These are phyloP conservation scores for Quercus phellos DNA, from an alignment of 331 rosid species.

Conservation along the genomic window DNA sequence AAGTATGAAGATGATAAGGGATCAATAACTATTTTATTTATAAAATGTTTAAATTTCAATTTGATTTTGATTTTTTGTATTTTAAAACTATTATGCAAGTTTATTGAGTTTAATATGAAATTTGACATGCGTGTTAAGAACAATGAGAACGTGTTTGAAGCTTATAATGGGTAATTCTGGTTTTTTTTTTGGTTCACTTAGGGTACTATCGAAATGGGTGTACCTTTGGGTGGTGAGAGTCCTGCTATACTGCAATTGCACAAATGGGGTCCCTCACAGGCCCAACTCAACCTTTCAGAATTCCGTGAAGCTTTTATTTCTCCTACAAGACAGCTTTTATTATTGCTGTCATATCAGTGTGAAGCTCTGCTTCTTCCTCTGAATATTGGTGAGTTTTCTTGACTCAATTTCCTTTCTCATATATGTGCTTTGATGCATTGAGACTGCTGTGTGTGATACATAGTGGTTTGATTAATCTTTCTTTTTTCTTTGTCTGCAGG, in stretches of 20 bases:
- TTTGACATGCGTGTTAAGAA: too few relatives aligned
- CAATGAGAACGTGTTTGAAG: too few relatives aligned
- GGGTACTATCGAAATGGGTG: constrained; percentile 49
- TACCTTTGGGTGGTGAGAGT: constrained; percentile 38
- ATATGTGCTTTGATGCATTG: constrained; percentile 3
- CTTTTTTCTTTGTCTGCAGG: constrained; percentile 42
- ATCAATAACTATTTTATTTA: too few relatives aligned
- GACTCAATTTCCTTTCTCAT: background rate
- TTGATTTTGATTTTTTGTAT: too few relatives aligned
- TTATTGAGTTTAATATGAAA: too few relatives aligned
- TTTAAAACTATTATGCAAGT: too few relatives aligned
- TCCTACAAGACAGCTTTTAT: constrained; percentile 65
- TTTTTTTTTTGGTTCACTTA: constrained; percentile 18
- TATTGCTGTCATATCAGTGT: constrained; percentile 56
- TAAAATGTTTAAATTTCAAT: too few relatives aligned
- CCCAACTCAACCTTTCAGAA: constrained; percentile 53
- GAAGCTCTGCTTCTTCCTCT: constrained; percentile 90
- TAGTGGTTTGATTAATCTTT: background rate
- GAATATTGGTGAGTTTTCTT: constrained; percentile 38
- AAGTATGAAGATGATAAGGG: too few relatives aligned
- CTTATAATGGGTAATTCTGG: background rate
- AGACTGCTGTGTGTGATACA: background rate
- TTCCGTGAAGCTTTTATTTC: constrained; percentile 83
- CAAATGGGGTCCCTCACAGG: constrained; percentile 59
- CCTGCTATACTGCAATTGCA: constrained; percentile 73